A percentile compares a stretch with the other conserved stretches of the same genome.
These are phyloP conservation scores for Dioscorea dumetorum DNA, from an alignment of 106 monocot genomes.

Conservation along the genomic window DNA sequence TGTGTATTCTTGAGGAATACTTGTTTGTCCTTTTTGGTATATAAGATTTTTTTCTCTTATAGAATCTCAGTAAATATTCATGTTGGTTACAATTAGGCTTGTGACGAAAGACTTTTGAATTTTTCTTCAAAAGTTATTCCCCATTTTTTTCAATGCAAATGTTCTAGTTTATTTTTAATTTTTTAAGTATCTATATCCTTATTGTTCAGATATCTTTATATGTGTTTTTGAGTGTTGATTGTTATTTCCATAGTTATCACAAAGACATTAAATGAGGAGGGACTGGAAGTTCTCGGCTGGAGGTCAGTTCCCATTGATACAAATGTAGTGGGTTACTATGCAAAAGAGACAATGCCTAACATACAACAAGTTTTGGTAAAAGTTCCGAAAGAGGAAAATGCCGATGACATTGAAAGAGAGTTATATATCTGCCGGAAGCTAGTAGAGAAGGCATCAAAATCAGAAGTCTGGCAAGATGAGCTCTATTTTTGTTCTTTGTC, in stretches of 20 bases:
- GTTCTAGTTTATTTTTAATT: too few relatives aligned
- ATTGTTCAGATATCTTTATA: not conserved
- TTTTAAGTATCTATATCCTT: too few relatives aligned
- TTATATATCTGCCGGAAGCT: conserved; percentile 86
- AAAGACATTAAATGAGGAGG: conserved; percentile 69
- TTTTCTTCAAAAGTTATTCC: too few relatives aligned
- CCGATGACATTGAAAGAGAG: conserved; percentile 92
- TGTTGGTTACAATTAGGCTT: too few relatives aligned
- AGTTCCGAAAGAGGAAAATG: conserved; percentile 69
- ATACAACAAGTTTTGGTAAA: conserved; percentile 92
- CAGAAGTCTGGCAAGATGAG: conserved; percentile 69
- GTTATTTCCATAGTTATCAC: conserved; percentile 49
- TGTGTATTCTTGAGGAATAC: too few relatives aligned
- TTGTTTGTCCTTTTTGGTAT: too few relatives aligned
- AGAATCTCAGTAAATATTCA: too few relatives aligned
- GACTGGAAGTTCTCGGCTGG: conserved; percentile 95
- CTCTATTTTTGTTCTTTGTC: conserved; percentile 95
- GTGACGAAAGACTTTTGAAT: too few relatives aligned
- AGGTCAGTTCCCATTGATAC: conserved; percentile 79
- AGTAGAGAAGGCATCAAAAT: conserved; percentile 54
- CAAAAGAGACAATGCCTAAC: conserved; percentile 91
- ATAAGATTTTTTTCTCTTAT: too few relatives aligned
- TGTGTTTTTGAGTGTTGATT: not conserved
- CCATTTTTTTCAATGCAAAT: too few relatives aligned
- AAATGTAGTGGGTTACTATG: conserved; percentile 75